These are phyloP conservation scores for Sergeia podlipaevii DNA, from an alignment of 208 protist species.

Conservation along the genomic window DNA sequence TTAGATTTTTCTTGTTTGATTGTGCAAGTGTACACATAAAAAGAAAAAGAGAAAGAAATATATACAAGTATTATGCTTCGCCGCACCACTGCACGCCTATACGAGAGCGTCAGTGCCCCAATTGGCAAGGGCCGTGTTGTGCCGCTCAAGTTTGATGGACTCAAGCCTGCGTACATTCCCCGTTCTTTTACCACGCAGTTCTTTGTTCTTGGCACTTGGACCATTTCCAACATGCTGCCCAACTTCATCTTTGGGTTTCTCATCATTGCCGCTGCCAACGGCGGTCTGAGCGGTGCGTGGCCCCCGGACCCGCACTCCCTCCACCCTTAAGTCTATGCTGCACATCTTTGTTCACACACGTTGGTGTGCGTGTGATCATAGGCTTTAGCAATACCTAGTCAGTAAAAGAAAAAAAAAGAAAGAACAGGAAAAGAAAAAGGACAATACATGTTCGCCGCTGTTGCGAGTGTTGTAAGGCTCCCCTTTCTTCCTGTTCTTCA, in stretches of 20 bases:
- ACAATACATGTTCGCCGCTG: too few species aligned
- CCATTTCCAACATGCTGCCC: slow-evolving; percentile 72
- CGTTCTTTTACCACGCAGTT: slow-evolving; percentile 79
- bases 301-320: slow-evolving; percentile 82
- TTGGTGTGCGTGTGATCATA: too few species aligned
- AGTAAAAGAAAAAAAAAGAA: not conserved
- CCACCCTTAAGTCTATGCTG: slow-evolving; percentile 38
- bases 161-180: slow-evolving; percentile 78
- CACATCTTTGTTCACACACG: not conserved
- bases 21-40: too few species aligned
- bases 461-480: too few species aligned
- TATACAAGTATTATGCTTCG: slow-evolving; percentile 46
- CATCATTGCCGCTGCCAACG: slow-evolving; percentile 76
- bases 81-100: slow-evolving; percentile 40
- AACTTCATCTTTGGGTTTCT: slow-evolving; percentile 72
- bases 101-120: slow-evolving; percentile 52
- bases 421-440: not conserved
- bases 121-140: slow-evolving; percentile 81
- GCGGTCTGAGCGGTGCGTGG: slow-evolving; percentile 73
- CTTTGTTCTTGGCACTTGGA: slow-evolving; percentile 72
- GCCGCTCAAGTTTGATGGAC: slow-evolving; percentile 72
- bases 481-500: too few species aligned
- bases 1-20: too few species aligned
- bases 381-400: too few species aligned
- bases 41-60: slow-evolving; percentile 6